Conservation (phyloP, 2,329 filamentous ascomycete species). For the Alternaria sp. region DNA sequence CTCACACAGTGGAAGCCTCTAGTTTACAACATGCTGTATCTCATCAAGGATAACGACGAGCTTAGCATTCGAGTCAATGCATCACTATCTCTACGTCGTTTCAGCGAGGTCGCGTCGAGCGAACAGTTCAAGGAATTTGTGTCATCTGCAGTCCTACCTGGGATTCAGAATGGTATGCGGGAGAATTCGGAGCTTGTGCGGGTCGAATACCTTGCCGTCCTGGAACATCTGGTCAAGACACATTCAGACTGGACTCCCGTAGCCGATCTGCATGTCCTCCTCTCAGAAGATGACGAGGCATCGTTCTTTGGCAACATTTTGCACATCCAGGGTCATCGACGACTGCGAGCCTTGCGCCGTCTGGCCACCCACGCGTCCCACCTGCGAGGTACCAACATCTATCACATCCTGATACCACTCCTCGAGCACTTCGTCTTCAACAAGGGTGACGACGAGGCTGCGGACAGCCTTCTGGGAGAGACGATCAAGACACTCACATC, state of each 20-base stretch:
- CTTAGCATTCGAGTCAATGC: conserved; percentile 85
- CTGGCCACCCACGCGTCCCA: conserved; percentile 73
- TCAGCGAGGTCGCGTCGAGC: conserved; percentile 66
- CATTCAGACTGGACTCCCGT: conserved; percentile 75
- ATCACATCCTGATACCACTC: conserved; percentile 86
- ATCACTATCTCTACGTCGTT: conserved; percentile 78
- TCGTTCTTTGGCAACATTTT: conserved; percentile 94
- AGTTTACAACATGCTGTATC: conserved; percentile 87
- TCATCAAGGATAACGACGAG: conserved; percentile 84
- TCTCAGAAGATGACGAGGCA: conserved; percentile 75
- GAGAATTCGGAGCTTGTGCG: conserved; percentile 85
- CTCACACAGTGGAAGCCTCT: conserved; percentile 84
- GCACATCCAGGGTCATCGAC: conserved; percentile 85
- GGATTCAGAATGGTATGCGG: conserved; percentile 76
- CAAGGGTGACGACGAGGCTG: conserved; percentile 74
- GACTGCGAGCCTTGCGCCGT: conserved; percentile 81
- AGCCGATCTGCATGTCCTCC: conserved; percentile 74
- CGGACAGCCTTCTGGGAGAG: conserved; percentile 85
- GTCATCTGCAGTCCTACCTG: conserved; percentile 71
- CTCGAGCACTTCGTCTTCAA: conserved; percentile 95
- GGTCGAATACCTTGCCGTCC: conserved; percentile 78
- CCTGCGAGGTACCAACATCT: conserved; percentile 78
- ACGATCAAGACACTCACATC: conserved; percentile 80
- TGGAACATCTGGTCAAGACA: conserved; percentile 77
- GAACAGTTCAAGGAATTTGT: conserved; percentile 66